Conservation (phyloP, 352 stramenopile species). For the Phytophthora citricola region DNA sequence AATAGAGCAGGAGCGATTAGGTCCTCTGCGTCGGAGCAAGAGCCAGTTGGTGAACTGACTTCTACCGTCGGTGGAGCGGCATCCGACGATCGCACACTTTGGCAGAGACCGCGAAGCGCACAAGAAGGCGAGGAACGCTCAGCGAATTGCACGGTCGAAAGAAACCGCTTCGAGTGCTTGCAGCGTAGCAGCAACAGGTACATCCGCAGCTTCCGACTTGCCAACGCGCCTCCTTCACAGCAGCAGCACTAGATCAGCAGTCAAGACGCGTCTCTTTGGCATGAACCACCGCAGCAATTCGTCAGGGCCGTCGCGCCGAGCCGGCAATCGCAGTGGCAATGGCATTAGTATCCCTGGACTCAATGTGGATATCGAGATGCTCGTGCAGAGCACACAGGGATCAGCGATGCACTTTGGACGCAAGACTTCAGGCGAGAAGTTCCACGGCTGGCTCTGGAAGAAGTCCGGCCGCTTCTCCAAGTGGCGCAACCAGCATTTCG, state of each 20-base stretch:
- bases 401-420: constrained; percentile 75
- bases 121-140: constrained; percentile 40
- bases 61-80: constrained; percentile 20
- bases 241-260: constrained; percentile 1
- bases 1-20: constrained; percentile 37
- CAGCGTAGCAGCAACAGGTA: constrained; percentile 12
- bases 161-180: constrained; percentile 25
- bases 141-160: constrained; percentile 11
- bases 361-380: constrained; percentile 85
- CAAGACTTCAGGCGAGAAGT: constrained; percentile 70
- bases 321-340: constrained; percentile 15
- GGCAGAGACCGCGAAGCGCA: constrained; percentile 40
- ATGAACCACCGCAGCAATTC: constrained; percentile 50
- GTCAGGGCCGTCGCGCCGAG: constrained; percentile 19
- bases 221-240: constrained; percentile 12
- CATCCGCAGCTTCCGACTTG: constrained; percentile 16
- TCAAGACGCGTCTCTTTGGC: constrained; percentile 4
- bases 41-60: constrained; percentile 43
- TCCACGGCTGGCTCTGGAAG: constrained; percentile 87
- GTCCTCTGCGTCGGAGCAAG: constrained; percentile 2
- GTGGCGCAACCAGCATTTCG: constrained; percentile 88
- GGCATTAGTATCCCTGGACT: constrained; percentile 49
- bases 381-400: constrained; percentile 84
- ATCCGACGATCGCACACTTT: constrained; percentile 43
- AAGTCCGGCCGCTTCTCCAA: constrained; percentile 82